A percentile compares a stretch with the other conserved stretches of the same genome.
Evolutionary conservation across 2,329 filamentous ascomycete genomes (phyloP).

Genomic region (Purpureocillium takamizusanense): DNA sequence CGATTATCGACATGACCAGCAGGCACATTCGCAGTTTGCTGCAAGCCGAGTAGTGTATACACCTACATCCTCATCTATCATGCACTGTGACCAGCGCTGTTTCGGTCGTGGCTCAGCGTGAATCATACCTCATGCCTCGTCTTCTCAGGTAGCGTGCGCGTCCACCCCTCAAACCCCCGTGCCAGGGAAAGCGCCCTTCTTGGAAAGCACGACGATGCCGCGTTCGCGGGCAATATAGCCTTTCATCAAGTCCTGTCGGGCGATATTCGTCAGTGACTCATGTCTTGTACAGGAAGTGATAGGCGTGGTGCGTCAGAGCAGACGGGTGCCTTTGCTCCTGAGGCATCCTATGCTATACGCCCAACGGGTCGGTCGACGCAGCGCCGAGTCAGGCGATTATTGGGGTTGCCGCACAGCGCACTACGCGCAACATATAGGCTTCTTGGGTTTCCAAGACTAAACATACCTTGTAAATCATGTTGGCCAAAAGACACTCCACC

Average conservation of each 20-base stretch:
- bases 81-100: too few species aligned
- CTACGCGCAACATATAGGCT: too few species aligned
- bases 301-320: background rate
- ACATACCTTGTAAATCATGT: constrained; percentile 94
- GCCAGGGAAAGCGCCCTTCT: constrained; percentile 86
- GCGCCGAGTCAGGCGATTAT: too few species aligned
- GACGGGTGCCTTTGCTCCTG: background rate
- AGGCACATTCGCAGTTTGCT: too few species aligned
- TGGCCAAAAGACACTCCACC: constrained; percentile 89
- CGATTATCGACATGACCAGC: too few species aligned
- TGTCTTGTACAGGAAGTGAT: too few species aligned
- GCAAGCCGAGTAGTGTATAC: too few species aligned
- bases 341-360: background rate
- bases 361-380: too few species aligned
- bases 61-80: too few species aligned
- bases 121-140: background rate
- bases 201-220: constrained; percentile 85
- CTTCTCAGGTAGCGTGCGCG: background rate
- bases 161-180: constrained; percentile 60
- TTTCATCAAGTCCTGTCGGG: constrained; percentile 76
- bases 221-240: constrained; percentile 92
- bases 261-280: constrained; percentile 23
- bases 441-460: too few species aligned
- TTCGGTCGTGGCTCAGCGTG: too few species aligned
- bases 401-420: too few species aligned